phyloP scores from a whole-genome alignment of 2,329 filamentous ascomycete genomes.

The Verticillium zaregamsianum region DNA sequence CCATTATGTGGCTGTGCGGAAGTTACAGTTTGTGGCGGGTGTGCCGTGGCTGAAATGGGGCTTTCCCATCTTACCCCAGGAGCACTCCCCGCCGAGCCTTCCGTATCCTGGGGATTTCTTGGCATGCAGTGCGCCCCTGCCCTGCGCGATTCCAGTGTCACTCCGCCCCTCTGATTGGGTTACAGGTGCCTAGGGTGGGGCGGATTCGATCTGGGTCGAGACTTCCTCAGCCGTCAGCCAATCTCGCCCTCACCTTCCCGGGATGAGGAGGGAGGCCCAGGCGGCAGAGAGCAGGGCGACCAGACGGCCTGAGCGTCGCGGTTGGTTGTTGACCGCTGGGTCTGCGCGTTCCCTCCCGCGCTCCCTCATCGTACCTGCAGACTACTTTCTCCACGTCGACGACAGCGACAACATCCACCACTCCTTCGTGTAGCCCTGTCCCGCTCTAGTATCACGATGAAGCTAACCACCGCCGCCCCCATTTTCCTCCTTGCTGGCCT shows the following conservation, averaged over 20 bases:
- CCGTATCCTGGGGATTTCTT: not conserved
- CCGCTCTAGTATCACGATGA: conserved; percentile 25
- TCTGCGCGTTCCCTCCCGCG: not conserved
- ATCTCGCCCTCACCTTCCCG: not conserved
- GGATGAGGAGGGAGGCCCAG: not conserved
- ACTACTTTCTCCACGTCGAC: not conserved
- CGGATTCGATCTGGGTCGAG: not conserved
- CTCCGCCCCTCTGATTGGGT: not conserved
- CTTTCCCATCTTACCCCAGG: not conserved
- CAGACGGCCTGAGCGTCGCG: not conserved
- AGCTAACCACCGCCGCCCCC: conserved; percentile 24
- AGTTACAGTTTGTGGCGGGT: no score
- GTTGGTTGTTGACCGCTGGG: not conserved
- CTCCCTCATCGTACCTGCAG: not conserved
- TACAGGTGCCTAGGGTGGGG: not conserved
- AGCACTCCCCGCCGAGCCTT: not conserved
- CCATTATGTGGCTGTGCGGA: no score
- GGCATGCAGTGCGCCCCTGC: not conserved
- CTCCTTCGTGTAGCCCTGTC: not conserved
- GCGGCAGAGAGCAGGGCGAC: not conserved
- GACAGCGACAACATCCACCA: not conserved
- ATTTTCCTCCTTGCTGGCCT: conserved; percentile 25
- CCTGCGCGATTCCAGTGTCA: not conserved
- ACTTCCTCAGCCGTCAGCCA: not conserved
- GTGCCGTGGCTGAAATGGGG: no score